Conservation (phyloP, 177 flowering plant genomes). For the Telopea speciosissima region DNA sequence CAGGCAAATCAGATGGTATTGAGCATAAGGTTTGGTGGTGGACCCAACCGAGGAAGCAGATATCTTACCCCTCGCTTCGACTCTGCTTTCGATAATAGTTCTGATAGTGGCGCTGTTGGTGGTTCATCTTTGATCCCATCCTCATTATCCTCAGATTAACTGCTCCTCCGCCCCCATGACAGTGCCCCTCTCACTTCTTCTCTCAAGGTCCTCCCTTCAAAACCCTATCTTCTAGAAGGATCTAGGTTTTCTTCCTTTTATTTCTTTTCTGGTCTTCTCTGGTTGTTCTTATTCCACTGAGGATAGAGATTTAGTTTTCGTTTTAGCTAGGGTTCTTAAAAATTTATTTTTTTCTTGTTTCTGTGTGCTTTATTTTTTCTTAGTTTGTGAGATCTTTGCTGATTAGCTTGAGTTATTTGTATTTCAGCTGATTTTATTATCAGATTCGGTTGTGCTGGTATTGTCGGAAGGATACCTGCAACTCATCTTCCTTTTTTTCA, state of each 20-base stretch:
- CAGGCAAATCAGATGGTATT: conserved; percentile 90
- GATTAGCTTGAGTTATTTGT: background rate
- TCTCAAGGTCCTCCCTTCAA: conserved; percentile 35
- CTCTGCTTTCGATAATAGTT: conserved; percentile 25
- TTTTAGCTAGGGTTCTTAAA: background rate
- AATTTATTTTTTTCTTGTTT: conserved; percentile 4
- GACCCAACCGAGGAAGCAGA: conserved; percentile 59
- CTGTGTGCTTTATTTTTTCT: too few species aligned
- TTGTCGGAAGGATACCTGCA: too few species aligned
- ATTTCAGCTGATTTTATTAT: background rate
- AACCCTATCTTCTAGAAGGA: conserved; percentile 12
- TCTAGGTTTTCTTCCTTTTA: conserved; percentile 24
- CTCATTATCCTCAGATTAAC: conserved; percentile 48
- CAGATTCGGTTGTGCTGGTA: background rate
- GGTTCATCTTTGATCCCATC: conserved; percentile 16
- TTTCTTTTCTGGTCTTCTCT: background rate
- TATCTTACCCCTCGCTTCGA: conserved; percentile 51
- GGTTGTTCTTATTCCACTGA: background rate
- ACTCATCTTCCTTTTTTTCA: too few species aligned
- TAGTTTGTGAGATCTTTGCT: background rate
- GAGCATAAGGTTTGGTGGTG: conserved; percentile 97
- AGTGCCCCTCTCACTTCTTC: conserved; percentile 34
- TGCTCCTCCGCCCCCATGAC: conserved; percentile 60
- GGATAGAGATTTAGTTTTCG: background rate
- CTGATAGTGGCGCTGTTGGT: conserved; percentile 7